Percentiles rank a stretch among this genome's conserved stretches.
phyloP scores from a whole-genome alignment of 495 filamentous ascomycete genomes.

The Podospora pseudopauciseta region DNA sequence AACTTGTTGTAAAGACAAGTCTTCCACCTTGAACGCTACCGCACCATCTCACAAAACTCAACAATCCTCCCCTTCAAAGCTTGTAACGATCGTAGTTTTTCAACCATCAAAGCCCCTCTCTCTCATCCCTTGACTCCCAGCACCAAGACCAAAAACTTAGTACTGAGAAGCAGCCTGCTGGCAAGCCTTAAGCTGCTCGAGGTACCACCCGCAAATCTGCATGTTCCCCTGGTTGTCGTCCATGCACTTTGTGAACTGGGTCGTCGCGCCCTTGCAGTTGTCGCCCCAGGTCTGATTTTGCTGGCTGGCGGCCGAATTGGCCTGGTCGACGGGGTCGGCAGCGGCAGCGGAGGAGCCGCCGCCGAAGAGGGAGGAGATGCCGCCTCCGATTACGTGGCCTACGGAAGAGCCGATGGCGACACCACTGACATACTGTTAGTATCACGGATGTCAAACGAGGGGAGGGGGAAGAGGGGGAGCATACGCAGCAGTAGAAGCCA shows the following conservation, averaged over 20 bases:
- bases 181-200: slow-evolving; percentile 82
- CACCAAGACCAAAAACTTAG: slow-evolving; percentile 41
- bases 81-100: not conserved
- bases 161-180: slow-evolving; percentile 85
- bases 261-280: slow-evolving; percentile 75
- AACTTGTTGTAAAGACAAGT: not conserved
- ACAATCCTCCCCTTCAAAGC: slow-evolving; percentile 1
- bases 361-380: slow-evolving; percentile 77
- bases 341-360: slow-evolving; percentile 65
- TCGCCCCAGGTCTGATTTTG: slow-evolving; percentile 53
- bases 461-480: slow-evolving; percentile 30
- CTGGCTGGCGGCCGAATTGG: slow-evolving; percentile 24
- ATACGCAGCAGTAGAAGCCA: slow-evolving; percentile 83
- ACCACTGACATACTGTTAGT: slow-evolving; percentile 58
- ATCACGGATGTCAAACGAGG: not conserved
- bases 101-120: not conserved
- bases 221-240: slow-evolving; percentile 90
- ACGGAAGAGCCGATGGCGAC: slow-evolving; percentile 92
- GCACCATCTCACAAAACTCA: not conserved
- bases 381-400: slow-evolving; percentile 91
- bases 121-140: not conserved
- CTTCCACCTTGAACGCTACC: not conserved
- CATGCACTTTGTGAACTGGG: slow-evolving; percentile 89
- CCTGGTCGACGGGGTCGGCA: slow-evolving; percentile 48
- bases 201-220: slow-evolving; percentile 95